Percentiles rank a stretch among this genome's conserved stretches.
Conservation (phyloP, 1,284 basidiomycete genomes). For the Ceratobasidium sp. region DNA sequence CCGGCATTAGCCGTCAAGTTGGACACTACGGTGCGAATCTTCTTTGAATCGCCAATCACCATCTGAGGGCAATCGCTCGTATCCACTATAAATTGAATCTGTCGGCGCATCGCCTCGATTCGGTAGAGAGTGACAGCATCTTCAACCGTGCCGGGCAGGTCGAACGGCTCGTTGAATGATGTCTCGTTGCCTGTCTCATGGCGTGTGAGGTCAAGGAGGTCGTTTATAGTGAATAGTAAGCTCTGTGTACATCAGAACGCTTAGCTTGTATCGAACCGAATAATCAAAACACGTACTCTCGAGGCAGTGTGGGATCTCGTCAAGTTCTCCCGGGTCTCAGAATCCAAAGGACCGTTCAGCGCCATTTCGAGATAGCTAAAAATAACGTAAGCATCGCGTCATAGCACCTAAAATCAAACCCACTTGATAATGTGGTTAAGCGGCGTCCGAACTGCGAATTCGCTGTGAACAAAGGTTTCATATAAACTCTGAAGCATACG, state of each 20-base stretch:
- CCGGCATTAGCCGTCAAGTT: conserved; percentile 85
- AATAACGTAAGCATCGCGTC: not conserved
- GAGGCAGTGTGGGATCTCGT: conserved; percentile 82
- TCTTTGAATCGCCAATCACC: conserved; percentile 75
- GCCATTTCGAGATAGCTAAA: conserved; percentile 84
- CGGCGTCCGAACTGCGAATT: conserved; percentile 68
- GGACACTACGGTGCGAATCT: conserved; percentile 81
- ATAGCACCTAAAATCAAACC: conserved; percentile 43
- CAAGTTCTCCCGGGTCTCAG: conserved; percentile 81
- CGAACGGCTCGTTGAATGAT: conserved; percentile 83
- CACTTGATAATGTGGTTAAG: conserved; percentile 79
- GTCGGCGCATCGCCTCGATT: conserved; percentile 74
- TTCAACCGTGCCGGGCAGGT: conserved; percentile 70
- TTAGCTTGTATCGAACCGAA: not conserved
- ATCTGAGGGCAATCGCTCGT: conserved; percentile 61
- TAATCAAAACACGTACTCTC: conserved; percentile 56
- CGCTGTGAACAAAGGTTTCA: not conserved
- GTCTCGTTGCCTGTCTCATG: conserved; percentile 83
- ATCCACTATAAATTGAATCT: conserved; percentile 69
- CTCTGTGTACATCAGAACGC: conserved; percentile 17
- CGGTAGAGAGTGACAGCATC: conserved; percentile 70
- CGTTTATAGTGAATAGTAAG: conserved; percentile 56
- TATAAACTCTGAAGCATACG: conserved; percentile 39
- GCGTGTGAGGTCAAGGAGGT: conserved; percentile 71
- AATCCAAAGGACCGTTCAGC: conserved; percentile 78